Base-by-base conservation (phyloP, 176 grass and related monocot species). In the Raddia distichophylla region DNA sequence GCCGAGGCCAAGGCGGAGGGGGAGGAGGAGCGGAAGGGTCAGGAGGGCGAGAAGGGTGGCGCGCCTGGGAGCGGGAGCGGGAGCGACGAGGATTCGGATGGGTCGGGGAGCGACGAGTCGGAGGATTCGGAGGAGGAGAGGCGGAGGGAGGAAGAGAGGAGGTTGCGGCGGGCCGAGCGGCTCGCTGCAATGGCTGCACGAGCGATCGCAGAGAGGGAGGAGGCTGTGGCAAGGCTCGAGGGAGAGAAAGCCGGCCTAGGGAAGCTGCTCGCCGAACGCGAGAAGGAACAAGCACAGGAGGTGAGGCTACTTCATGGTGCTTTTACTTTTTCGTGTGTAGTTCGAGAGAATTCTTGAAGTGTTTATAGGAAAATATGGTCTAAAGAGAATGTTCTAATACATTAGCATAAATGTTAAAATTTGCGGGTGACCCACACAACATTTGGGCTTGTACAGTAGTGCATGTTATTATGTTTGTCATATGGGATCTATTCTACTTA, bases 241-340 rank as follows among this genome's bases (percentile, higher is more conserved):
- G 89, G 86, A 13, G 92, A 94, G 84, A 94, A 89, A 78, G 74
- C 75, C 8, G 83, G 89, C 58, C 82, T 98, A 20, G 93, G 91
- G 69, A 98, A 91, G 86, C 85, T 98, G 56, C 96, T 98, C 48
- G 82, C 83, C 19, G 89, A 93, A 82, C 85, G 96, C 48, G 93
- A 98, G 85, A 95, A 91, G 90, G 90, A 98, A 78, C 96, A 98
- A 57, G 96, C 92, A 0, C 84, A 90, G 46, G 90, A 95, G 93
- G 96, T 90, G 45, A 82, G 83, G 27, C 67, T 73, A 6, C 16
- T 60, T n/a, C 80, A 45, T 60, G 60, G 10, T 1, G 0, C 67
- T 17, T 47, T 60, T 54, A 35, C 12, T 6, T 77, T 46, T 50
- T 17, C 22, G 57, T 57, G 22, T 64, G 45, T 56, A 49, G 32